A percentile compares a stretch with the other conserved stretches of the same genome.
These are phyloP conservation scores for Perilla frutescens DNA, from an alignment of 257 asterid genomes.

Conservation along the genomic window DNA sequence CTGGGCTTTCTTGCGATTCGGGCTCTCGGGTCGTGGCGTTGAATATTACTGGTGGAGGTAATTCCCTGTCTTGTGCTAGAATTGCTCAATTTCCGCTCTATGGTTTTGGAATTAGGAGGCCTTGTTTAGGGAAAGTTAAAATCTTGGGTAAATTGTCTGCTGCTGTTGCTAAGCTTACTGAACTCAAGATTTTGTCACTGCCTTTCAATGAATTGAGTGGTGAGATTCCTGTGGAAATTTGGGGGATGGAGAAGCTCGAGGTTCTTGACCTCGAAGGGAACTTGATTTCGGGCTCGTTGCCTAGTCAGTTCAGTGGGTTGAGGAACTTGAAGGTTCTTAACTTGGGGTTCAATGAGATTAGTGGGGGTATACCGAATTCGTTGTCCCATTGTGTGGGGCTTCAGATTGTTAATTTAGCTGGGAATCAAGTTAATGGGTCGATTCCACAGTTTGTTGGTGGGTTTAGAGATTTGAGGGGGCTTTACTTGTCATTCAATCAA, in stretches of 20 bases:
- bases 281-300: conserved; percentile 63
- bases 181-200: conserved; percentile 71
- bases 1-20: conserved; percentile 73
- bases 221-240: conserved; percentile 67
- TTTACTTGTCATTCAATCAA: conserved; percentile 83
- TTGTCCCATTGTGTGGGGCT: conserved; percentile 56
- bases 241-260: conserved; percentile 89
- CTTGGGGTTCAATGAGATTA: conserved; percentile 73
- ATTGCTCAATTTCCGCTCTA: conserved; percentile 78
- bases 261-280: conserved; percentile 97
- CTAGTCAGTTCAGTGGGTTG: conserved; percentile 64
- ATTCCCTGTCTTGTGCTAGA: conserved; percentile 70
- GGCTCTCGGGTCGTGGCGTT: conserved; percentile 72
- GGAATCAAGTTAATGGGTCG: conserved; percentile 74
- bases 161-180: conserved; percentile 63
- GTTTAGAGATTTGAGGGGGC: conserved; percentile 73
- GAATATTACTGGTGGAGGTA: conserved; percentile 84
- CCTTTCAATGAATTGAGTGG: conserved; percentile 86
- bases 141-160: conserved; percentile 63
- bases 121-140: conserved; percentile 55
- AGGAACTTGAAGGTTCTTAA: conserved; percentile 73
- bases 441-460: conserved; percentile 66
- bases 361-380: conserved; percentile 70
- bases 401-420: conserved; percentile 77
- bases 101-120: conserved; percentile 81